Base-by-base conservation (phyloP, 2,329 filamentous ascomycete genomes). In the Laburnicola sp. region DNA sequence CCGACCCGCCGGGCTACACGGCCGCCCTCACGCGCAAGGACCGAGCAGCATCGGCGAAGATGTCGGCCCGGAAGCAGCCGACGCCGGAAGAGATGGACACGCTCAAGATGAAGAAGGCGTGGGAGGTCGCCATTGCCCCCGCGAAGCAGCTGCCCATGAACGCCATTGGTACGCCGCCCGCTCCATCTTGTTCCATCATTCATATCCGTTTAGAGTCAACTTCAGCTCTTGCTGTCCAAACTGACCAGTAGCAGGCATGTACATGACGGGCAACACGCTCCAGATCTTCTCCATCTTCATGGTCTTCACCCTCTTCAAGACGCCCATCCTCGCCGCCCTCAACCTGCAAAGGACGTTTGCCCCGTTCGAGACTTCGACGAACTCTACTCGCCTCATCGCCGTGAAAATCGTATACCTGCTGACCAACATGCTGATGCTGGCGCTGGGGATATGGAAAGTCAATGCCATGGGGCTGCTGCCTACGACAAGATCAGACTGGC, bases 251-350 rank as follows among this genome's bases (percentile, higher is more conserved):
- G 5, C 26, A 75, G 72, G 73, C 86, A 97, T 97, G 91, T 99
- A 99, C 82, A 99, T 99, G 94, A 95, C 93, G 28, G 94, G 94
- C 67, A 99, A 97, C 78, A 91, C 90, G 55, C 84, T 99, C 40
- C 94, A 99, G 73, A 97, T 99, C 61, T 99, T 99, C 80, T 95
- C 89, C 75, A 97, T 99, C 76, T 97, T 97, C 91, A 99, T 97
- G 92, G 93, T 97, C 16, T 92, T 93, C 67, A 97, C 97, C 88
- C 86, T 96, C 39, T 99, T 99, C 82, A 97, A 97, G 80, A 95
- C 89, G 61, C 94, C 94, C 7, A 82, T 99, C 54, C 84, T 90
- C 74, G 94, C 92, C 30, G 78, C 97, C 39, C 76, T 96, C 54
- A 84, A 80, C 61, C 93, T 93, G 41, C 91, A 94, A 69, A 83